These are phyloP conservation scores for Coniferiporia weirii DNA, from an alignment of 1,284 basidiomycete species.

Conservation along the genomic window DNA sequence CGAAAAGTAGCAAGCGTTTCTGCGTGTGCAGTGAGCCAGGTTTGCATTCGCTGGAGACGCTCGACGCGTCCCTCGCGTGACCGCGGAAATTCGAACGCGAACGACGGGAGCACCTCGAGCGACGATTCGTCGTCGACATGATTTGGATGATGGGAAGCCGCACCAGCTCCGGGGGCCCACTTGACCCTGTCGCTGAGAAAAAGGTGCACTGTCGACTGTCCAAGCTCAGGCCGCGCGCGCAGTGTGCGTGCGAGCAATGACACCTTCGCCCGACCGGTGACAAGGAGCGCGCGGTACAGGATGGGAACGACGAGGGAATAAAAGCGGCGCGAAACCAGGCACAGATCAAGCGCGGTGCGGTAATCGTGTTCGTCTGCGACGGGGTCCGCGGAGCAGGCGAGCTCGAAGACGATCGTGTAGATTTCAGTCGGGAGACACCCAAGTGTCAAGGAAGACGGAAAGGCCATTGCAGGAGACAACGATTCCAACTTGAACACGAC, in stretches of 20 bases:
- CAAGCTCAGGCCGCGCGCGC: conserved; percentile 2
- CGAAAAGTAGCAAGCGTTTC: conserved; percentile 6
- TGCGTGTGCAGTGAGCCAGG: conserved; percentile 3
- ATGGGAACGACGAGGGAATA: neutral
- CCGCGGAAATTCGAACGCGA: conserved; percentile 10
- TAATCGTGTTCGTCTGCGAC: neutral
- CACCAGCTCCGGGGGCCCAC: too few relatives aligned
- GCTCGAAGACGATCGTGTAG: conserved; percentile 1
- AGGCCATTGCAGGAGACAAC: neutral
- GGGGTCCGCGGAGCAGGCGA: conserved; percentile 1
- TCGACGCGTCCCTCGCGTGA: conserved; percentile 12
- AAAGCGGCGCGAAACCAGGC: conserved; percentile 11
- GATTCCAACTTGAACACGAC: neutral
- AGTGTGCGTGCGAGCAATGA: conserved; percentile 8
- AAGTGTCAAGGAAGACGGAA: neutral
- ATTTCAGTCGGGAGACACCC: conserved; percentile 4
- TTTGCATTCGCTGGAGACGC: conserved; percentile 5
- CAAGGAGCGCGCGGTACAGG: conserved; percentile 7
- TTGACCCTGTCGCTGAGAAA: conserved; percentile 5
- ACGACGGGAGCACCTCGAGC: conserved; percentile 7
- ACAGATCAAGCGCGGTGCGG: conserved; percentile 1
- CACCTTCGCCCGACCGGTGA: conserved; percentile 1
- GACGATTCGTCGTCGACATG: conserved; percentile 4
- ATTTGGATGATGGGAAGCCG: neutral
- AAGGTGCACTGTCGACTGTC: neutral